These are phyloP conservation scores for Aspergillus candidus DNA, from an alignment of 2,329 filamentous ascomycete species.

Conservation along the genomic window DNA sequence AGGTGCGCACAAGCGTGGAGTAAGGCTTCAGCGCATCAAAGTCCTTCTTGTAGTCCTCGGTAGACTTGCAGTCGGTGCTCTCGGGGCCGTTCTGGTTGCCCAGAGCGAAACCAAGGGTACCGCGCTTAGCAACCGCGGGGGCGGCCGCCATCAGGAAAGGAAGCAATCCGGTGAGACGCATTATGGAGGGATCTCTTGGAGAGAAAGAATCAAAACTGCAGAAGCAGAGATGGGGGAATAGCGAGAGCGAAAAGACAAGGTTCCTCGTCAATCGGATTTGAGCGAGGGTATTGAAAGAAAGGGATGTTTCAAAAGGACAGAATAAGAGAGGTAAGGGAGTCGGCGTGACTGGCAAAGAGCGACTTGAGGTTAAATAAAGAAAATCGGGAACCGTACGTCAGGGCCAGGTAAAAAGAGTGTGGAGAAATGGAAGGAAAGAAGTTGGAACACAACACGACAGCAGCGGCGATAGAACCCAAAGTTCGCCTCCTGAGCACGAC, in stretches of 20 bases:
- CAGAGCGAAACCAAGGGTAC: slow-evolving; percentile 59
- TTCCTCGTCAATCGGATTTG: too few relatives aligned
- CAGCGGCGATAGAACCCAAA: too few relatives aligned
- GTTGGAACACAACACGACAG: not conserved
- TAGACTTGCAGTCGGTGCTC: slow-evolving; percentile 51
- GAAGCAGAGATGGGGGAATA: too few relatives aligned
- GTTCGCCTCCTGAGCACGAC: too few relatives aligned
- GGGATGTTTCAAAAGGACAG: not conserved
- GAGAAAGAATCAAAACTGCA: not conserved
- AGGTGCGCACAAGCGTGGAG: slow-evolving; percentile 58
- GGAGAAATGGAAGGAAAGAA: not conserved
- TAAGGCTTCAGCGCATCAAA: slow-evolving; percentile 54
- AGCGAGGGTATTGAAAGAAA: not conserved
- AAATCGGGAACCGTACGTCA: slow-evolving; percentile 8
- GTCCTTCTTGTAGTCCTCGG: slow-evolving; percentile 58
- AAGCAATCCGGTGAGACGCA: slow-evolving; percentile 42
- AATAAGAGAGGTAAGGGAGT: not conserved
- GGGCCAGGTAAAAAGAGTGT: slow-evolving; percentile 4
- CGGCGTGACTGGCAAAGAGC: slow-evolving; percentile 2
- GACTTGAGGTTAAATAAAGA: slow-evolving; percentile 3
- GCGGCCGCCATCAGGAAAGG: slow-evolving; percentile 38
- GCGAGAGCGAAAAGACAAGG: too few relatives aligned
- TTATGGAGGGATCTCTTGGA: slow-evolving; percentile 22
- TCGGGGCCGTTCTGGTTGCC: slow-evolving; percentile 58
- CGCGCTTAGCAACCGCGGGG: slow-evolving; percentile 47